These are phyloP conservation scores for Yamadazyma atmosphaerica DNA, from an alignment of 1,139 yeast species.

Conservation along the genomic window DNA sequence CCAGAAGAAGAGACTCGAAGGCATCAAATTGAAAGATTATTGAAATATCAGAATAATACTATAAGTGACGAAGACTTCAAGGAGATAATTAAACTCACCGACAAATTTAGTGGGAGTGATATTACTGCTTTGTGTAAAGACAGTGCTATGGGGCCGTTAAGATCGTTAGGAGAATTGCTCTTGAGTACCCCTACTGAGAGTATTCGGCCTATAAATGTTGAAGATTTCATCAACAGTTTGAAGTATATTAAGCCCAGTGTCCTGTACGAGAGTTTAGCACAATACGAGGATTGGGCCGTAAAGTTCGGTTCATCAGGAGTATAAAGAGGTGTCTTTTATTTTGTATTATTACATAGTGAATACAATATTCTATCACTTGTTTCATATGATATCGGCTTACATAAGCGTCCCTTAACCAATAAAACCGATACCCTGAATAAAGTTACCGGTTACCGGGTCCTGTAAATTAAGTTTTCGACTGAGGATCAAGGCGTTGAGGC, in stretches of 20 bases:
- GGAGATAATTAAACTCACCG: conserved; percentile 61
- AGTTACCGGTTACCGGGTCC: too few species aligned
- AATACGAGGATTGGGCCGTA: conserved; percentile 86
- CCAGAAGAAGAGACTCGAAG: conserved; percentile 85
- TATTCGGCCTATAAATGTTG: conserved; percentile 74
- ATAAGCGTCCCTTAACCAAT: too few species aligned
- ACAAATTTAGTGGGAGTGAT: conserved; percentile 91
- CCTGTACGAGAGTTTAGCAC: conserved; percentile 73
- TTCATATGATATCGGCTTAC: neutral
- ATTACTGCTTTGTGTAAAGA: conserved; percentile 95
- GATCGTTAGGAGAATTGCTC: conserved; percentile 87
- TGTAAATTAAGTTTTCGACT: too few species aligned
- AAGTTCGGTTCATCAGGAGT: conserved; percentile 93
- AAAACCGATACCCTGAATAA: too few species aligned
- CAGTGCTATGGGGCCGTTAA: conserved; percentile 96
- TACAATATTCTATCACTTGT: neutral
- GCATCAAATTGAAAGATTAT: conserved; percentile 68
- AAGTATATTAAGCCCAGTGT: conserved; percentile 91
- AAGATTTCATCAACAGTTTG: conserved; percentile 77
- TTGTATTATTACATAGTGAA: neutral
- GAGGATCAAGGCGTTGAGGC: too few species aligned
- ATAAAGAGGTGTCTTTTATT: conserved; percentile 20
- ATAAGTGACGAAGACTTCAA: conserved; percentile 63
- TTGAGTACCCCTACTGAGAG: conserved; percentile 82
- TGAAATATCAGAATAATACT: conserved; percentile 75